Conservation (phyloP, 2,329 filamentous ascomycete genomes). For the Verticillium dahliae region DNA sequence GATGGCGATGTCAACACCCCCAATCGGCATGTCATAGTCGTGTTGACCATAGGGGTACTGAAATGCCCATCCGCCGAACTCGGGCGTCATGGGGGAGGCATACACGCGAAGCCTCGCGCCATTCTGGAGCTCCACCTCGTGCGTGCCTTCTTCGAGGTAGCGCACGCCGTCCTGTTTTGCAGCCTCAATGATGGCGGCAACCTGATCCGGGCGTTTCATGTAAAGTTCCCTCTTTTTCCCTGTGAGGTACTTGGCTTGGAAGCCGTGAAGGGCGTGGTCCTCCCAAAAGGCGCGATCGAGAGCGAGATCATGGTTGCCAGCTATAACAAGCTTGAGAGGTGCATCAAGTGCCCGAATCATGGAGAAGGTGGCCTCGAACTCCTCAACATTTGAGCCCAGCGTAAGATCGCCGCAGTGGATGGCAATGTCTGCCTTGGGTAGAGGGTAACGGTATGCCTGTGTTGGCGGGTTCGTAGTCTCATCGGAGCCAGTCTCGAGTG, state of each 20-base stretch:
- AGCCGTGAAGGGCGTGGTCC: background rate
- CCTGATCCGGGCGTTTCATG: conserved; percentile 31
- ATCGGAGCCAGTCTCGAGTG: background rate
- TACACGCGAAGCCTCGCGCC: conserved; percentile 34
- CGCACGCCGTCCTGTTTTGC: conserved; percentile 5
- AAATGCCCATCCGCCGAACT: conserved; percentile 32
- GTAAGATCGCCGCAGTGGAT: conserved; percentile 47
- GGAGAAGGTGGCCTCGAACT: conserved; percentile 28
- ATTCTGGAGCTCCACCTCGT: conserved; percentile 31
- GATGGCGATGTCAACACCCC: conserved; percentile 21
- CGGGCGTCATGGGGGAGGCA: conserved; percentile 38
- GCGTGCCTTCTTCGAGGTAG: conserved; percentile 33
- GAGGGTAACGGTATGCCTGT: conserved; percentile 22
- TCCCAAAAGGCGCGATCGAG: conserved; percentile 19
- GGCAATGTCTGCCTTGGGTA: conserved; percentile 34
- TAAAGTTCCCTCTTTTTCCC: conserved; percentile 11
- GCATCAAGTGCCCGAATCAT: conserved; percentile 31
- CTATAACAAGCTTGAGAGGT: conserved; percentile 40
- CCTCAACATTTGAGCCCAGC: conserved; percentile 30
- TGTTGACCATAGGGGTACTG: conserved; percentile 29
- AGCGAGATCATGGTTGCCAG: conserved; percentile 46
- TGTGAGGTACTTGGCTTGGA: background rate
- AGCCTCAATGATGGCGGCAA: conserved; percentile 20
- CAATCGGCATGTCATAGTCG: conserved; percentile 15
- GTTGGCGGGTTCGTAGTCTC: background rate